phyloP scores from a whole-genome alignment of 2,329 filamentous ascomycete species.

The Curvularia hawaiiensis region DNA sequence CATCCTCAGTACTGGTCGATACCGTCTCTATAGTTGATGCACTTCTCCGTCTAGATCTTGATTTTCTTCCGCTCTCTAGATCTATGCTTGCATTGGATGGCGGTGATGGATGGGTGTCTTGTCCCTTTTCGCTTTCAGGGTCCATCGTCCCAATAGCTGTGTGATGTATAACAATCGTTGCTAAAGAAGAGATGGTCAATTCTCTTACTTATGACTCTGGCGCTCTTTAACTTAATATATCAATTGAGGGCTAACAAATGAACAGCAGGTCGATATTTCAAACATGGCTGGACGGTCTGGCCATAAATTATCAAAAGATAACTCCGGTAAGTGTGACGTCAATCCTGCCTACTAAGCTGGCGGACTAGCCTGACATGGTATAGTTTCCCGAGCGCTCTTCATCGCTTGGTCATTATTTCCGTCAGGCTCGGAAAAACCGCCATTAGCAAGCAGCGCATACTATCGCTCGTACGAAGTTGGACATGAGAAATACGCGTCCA shows the following conservation, averaged over 20 bases:
- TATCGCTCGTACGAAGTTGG: background rate
- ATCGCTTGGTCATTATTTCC: conserved; percentile 3
- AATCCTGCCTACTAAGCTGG: background rate
- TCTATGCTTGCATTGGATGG: conserved; percentile 6
- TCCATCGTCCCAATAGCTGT: background rate
- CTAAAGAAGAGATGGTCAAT: background rate
- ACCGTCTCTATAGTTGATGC: conserved; percentile 16
- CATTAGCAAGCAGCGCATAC: background rate
- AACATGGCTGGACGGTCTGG: background rate
- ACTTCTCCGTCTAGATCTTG: conserved; percentile 15
- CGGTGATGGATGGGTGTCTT: background rate
- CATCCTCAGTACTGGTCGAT: conserved; percentile 13
- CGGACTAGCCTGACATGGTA: conserved; percentile 1
- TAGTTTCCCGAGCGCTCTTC: conserved; percentile 1
- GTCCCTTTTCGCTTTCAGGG: background rate
- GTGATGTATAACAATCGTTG: background rate
- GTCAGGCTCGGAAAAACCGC: conserved; percentile 2
- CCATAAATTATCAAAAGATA: background rate
- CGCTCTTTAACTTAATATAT: background rate
- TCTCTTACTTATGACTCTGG: background rate
- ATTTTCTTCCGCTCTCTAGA: conserved; percentile 18
- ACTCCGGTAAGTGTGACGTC: conserved; percentile 13
- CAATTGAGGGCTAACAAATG: background rate
- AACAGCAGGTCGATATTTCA: background rate
- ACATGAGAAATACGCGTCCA: background rate